Base-by-base conservation (phyloP, 2,329 filamentous ascomycete species). In the Blumeriella jaapii region DNA sequence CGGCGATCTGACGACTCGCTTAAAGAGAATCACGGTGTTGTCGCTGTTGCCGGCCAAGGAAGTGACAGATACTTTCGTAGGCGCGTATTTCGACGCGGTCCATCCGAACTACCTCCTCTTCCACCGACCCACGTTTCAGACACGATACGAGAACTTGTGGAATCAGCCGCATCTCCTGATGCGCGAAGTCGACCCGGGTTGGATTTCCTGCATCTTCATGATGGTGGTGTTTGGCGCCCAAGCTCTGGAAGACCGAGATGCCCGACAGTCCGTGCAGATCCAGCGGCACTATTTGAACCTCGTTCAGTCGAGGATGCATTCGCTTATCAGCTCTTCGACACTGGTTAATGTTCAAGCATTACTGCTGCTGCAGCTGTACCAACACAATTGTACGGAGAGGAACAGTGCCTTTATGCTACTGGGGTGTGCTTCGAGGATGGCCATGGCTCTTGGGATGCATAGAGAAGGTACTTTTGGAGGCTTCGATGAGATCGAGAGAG, bases 401-500 rank as follows among this genome's bases (percentile, higher is more conserved):
- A 63, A 59, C 20, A 58, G 54, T 32, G 55, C 59, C 1, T 63
- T 59, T 54, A 53, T 60, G 31, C 49, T 62, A 3, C 54, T 62
- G 7, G 61, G 61, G 2, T 55, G 57, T 20, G 61, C 57, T 6
- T 59, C 59, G 9, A 55, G 60, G 10, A 59, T 64, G 54, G 59
- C 61, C 2, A 59, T 62, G 35, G 60, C 59, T 10, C 52, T 63
- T 34, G 61, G 61, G 3, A 60, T 64, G 58, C 61, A 64, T 40
- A 55, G 60, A 19, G 60, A 62, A 41, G 56, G 52, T 17, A 52
- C 56, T 0, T 58, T 56, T n/a, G 48, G 51, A 20, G 53, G 58
- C 2, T 60, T 62, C 34, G 54, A 60, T 29, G 27, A 41, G 1
- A 31, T 51, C 31, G 50, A 55, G 31, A 40, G 45, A 6, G 48